Evolutionary conservation across 139 green algal genomes (phyloP).

Genomic region (Tetradesmus obliquus): DNA sequence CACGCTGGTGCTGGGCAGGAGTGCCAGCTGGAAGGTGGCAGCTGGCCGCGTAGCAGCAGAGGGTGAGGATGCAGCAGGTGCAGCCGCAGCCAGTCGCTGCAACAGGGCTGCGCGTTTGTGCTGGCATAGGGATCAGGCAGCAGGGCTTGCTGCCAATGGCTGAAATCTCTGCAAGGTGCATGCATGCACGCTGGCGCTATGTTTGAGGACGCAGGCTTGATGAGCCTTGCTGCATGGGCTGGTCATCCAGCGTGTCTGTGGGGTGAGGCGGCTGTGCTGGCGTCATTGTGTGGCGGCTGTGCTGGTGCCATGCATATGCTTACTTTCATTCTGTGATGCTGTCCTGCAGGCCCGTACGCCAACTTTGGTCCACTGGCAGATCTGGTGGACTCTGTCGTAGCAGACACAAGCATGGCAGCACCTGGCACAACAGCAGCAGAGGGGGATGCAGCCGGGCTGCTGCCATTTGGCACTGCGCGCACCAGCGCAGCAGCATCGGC

Average conservation of each 20-base stretch:
- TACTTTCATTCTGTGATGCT: not conserved
- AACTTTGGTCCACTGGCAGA: conserved; percentile 22
- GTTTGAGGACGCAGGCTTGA: no score
- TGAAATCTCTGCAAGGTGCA: no score
- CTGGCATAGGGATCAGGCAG: no score
- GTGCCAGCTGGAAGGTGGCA: conserved; percentile 20
- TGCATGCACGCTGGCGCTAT: no score
- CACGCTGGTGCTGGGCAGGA: conserved; percentile 28
- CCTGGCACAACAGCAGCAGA: not conserved
- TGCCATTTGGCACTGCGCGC: not conserved
- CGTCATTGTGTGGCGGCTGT: no score
- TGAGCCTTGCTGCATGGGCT: no score
- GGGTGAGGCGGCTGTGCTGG: no score
- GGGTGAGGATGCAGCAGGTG: not conserved
- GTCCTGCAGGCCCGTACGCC: not conserved
- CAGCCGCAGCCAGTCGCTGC: not conserved
- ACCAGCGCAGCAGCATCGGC: not conserved
- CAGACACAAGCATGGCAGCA: not conserved
- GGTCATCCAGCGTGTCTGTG: no score
- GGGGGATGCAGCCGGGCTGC: not conserved
- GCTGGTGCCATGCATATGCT: not conserved
- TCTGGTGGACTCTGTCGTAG: conserved; percentile 21
- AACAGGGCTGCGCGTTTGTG: not conserved
- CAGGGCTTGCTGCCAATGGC: no score
- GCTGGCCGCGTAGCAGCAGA: not conserved